These are phyloP conservation scores for Apiotrichum porosum DNA, from an alignment of 1,284 basidiomycete genomes.

Conservation along the genomic window DNA sequence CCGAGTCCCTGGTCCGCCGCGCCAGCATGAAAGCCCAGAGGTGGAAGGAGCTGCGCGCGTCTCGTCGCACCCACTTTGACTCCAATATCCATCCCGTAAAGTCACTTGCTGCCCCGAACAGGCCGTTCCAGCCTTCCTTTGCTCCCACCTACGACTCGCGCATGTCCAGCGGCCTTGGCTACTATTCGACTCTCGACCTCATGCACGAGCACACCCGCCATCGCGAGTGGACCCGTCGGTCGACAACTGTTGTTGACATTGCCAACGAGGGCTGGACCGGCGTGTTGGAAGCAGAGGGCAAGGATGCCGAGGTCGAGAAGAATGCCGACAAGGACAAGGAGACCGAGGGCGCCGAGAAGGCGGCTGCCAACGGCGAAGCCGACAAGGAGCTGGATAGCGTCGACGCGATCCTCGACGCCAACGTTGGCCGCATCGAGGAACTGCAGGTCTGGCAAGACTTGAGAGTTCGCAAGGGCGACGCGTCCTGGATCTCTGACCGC, in stretches of 20 bases:
- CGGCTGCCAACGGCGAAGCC: background rate
- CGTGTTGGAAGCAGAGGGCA: background rate
- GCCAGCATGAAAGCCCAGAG: constrained; percentile 36
- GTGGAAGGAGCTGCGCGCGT: constrained; percentile 31
- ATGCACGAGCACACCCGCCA: constrained; percentile 37
- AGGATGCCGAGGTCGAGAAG: constrained; percentile 7
- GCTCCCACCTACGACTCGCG: constrained; percentile 38
- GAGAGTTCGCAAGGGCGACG: constrained; percentile 24
- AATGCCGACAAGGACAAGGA: background rate
- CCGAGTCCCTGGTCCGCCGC: constrained; percentile 29
- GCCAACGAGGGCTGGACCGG: constrained; percentile 10
- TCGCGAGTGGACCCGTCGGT: constrained; percentile 14
- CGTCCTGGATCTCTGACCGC: constrained; percentile 20
- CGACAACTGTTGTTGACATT: constrained; percentile 2
- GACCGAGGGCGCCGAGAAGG: background rate
- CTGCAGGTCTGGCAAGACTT: constrained; percentile 38
- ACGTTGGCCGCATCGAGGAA: constrained; percentile 32
- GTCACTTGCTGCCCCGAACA: background rate
- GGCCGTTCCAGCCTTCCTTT: constrained; percentile 32
- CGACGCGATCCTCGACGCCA: constrained; percentile 29
- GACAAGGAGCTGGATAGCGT: constrained; percentile 16
- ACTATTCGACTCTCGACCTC: constrained; percentile 29
- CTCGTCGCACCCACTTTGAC: constrained; percentile 2
- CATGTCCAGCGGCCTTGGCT: constrained; percentile 26
- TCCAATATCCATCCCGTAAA: constrained; percentile 2